Conservation (phyloP, 306 rosid genomes). For the Fragaria nilgerrensis region DNA sequence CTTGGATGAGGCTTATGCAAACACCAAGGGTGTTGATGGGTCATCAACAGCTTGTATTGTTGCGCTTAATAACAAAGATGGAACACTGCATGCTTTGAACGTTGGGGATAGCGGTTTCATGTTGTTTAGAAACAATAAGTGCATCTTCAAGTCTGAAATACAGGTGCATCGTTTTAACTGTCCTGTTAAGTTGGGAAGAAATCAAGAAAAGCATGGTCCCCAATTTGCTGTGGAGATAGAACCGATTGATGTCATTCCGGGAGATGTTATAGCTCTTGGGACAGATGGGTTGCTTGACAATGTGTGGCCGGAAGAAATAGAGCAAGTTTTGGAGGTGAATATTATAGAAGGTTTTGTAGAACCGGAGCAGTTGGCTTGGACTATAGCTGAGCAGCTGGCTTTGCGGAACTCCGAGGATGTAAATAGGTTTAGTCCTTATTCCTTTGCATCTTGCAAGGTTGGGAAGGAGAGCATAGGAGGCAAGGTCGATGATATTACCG, state of each 20-base stretch:
- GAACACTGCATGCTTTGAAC: slow-evolving; percentile 4
- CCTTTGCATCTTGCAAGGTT: neutral
- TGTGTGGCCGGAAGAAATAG: neutral
- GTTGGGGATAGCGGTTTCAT: slow-evolving; percentile 30
- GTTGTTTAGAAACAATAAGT: slow-evolving; percentile 15
- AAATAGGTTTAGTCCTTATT: neutral
- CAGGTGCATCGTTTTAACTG: neutral
- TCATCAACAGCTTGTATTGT: slow-evolving; percentile 22
- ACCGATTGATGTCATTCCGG: neutral
- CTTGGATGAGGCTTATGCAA: slow-evolving; percentile 2
- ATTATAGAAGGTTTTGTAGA: neutral
- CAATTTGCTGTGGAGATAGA: neutral
- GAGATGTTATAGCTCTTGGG: slow-evolving; percentile 21
- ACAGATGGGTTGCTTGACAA: slow-evolving; percentile 24
- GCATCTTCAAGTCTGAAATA: neutral
- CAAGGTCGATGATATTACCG: slow-evolving; percentile 4
- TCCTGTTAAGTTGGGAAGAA: slow-evolving; percentile 13
- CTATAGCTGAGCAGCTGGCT: neutral
- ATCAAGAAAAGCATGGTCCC: neutral
- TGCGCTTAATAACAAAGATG: neutral
- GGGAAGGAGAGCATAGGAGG: slow-evolving; percentile 3
- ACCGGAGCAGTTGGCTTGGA: neutral
- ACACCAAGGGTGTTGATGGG: neutral
- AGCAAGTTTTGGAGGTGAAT: neutral
- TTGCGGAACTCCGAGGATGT: neutral